These are phyloP conservation scores for Zygosaccharomyces gambellarensis DNA, from an alignment of 805 yeast genomes.

Conservation along the genomic window DNA sequence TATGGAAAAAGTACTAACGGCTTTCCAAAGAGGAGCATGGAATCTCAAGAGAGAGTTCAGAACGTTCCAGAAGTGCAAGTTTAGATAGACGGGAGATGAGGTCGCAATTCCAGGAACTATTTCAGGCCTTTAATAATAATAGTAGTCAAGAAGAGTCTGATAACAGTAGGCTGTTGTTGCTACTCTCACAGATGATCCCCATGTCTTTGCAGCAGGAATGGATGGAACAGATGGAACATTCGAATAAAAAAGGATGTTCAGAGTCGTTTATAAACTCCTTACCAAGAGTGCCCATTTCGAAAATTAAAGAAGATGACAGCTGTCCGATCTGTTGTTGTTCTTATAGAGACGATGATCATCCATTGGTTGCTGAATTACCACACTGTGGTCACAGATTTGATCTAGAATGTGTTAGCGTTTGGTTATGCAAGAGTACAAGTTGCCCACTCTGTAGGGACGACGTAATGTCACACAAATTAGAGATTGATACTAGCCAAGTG, in stretches of 20 bases:
- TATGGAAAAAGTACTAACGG: constrained; percentile 2
- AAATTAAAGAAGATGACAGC: constrained; percentile 46
- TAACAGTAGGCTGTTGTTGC: constrained; percentile 15
- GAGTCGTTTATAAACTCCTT: constrained; percentile 69
- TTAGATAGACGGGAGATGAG: constrained; percentile 23
- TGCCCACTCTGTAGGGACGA: constrained; percentile 87
- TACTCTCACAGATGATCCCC: constrained; percentile 23
- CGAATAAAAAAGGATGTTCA: constrained; percentile 49
- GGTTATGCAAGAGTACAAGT: constrained; percentile 69
- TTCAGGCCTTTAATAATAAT: constrained; percentile 9
- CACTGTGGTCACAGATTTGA: constrained; percentile 82
- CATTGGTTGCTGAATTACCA: constrained; percentile 69
- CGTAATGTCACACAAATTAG: constrained; percentile 46
- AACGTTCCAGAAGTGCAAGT: constrained; percentile 1
- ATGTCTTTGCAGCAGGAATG: constrained; percentile 26
- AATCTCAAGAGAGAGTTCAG: constrained; percentile 8
- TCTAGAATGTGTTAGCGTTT: constrained; percentile 83
- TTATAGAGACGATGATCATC: constrained; percentile 67
- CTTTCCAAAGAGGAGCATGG: constrained; percentile 30
- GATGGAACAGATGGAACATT: constrained; percentile 25
- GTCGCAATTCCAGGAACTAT: constrained; percentile 21
- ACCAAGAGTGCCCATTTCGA: constrained; percentile 57
- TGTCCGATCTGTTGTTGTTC: constrained; percentile 83
- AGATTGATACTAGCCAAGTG: constrained; percentile 45
- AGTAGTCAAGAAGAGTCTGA: constrained; percentile 15